A percentile compares a stretch with the other conserved stretches of the same genome.
phyloP scores from a whole-genome alignment of 129 eudicot species.

The Daucus carota region DNA sequence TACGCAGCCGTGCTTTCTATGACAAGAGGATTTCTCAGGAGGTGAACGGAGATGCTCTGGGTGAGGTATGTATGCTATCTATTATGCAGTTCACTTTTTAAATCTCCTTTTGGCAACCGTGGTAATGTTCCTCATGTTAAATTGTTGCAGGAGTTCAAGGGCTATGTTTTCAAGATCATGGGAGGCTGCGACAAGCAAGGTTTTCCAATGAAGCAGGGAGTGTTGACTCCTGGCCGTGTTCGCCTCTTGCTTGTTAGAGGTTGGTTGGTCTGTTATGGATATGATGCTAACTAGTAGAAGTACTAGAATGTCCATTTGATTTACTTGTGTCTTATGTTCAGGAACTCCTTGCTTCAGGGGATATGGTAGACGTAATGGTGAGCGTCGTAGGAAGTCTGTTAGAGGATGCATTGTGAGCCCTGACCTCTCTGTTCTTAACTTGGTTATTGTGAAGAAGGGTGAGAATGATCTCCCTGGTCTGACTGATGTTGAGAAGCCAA shows the following conservation, averaged over 20 bases:
- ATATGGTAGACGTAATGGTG: constrained; percentile 72
- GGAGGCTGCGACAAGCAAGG: constrained; percentile 89
- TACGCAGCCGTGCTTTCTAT: constrained; percentile 30
- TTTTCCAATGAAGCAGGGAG: constrained; percentile 83
- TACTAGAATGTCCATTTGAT: neutral
- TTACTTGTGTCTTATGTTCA: neutral
- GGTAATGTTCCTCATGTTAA: neutral
- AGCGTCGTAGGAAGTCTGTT: constrained; percentile 79
- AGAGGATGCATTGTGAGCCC: constrained; percentile 87
- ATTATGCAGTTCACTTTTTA: neutral
- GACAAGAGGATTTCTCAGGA: constrained; percentile 45
- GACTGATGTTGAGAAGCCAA: constrained; percentile 79
- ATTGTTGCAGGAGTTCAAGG: constrained; percentile 47
- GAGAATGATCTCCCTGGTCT: constrained; percentile 75
- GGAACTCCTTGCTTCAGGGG: constrained; percentile 89
- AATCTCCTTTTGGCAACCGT: neutral
- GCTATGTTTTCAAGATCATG: constrained; percentile 74
- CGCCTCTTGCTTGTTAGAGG: constrained; percentile 70
- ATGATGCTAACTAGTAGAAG: neutral
- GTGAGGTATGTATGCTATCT: constrained; percentile 19
- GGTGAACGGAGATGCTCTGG: constrained; percentile 35
- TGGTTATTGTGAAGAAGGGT: constrained; percentile 82
- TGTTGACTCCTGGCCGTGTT: constrained; percentile 80
- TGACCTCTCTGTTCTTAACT: constrained; percentile 65
- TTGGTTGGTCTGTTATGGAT: neutral